Conservation (phyloP, 2,329 filamentous ascomycete species). For the Grosmannia huntii region DNA sequence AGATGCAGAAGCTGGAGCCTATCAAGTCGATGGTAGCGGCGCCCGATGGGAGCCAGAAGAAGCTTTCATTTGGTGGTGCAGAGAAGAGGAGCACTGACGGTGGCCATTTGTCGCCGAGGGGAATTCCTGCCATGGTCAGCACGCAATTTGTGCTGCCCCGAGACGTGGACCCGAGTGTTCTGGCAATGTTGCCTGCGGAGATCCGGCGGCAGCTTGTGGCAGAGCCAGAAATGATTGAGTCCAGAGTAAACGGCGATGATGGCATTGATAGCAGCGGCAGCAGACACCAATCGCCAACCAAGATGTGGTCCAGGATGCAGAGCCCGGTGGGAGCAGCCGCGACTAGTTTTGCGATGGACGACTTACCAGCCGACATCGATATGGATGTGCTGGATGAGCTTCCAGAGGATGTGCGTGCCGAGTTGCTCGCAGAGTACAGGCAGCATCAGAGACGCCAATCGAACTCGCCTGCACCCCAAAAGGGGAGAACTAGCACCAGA, state of each 20-base stretch:
- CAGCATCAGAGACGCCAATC: constrained; percentile 27
- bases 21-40: constrained; percentile 34
- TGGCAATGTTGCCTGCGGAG: constrained; percentile 72
- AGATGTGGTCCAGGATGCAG: constrained; percentile 23
- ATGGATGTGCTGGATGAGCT: constrained; percentile 71
- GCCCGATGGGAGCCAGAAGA: constrained; percentile 64
- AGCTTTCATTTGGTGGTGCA: constrained; percentile 53
- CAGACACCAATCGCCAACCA: constrained; percentile 13
- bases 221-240: constrained; percentile 37
- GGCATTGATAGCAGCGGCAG: constrained; percentile 4
- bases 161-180: constrained; percentile 67
- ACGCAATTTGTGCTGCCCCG: constrained; percentile 87
- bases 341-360: constrained; percentile 8
- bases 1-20: constrained; percentile 84
- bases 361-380: constrained; percentile 66
- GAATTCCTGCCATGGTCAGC: constrained; percentile 36
- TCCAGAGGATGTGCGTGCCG: constrained; percentile 73
- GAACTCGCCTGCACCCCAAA: constrained; percentile 40
- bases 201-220: constrained; percentile 65
- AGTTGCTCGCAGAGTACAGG: constrained; percentile 64
- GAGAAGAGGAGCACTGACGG: neutral
- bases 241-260: constrained; percentile 9
- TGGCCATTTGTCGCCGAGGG: constrained; percentile 16
- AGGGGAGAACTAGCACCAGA: constrained; percentile 1
- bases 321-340: constrained; percentile 16